Evolutionary conservation across 805 yeast genomes (phyloP).

Genomic region (Candida tallmaniae): DNA sequence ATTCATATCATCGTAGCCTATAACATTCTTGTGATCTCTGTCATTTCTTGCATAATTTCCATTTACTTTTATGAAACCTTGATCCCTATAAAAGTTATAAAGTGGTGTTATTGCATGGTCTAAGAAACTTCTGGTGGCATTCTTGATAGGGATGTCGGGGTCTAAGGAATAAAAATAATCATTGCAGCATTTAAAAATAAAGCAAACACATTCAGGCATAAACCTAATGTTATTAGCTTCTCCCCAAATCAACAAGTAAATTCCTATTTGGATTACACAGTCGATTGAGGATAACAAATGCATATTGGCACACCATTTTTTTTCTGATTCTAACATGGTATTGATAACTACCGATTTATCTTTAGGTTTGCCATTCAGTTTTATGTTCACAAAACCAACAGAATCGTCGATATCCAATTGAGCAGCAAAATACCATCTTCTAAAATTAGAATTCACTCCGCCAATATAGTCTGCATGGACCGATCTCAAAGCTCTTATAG

Average conservation of each 20-base stretch:
- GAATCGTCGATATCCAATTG: conserved; percentile 59
- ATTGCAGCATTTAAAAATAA: conserved; percentile 75
- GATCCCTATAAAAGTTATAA: conserved; percentile 55
- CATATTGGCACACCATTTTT: conserved; percentile 51
- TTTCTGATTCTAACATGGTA: conserved; percentile 41
- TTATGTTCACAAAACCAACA: conserved; percentile 29
- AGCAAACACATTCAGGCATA: conserved; percentile 48
- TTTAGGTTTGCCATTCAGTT: conserved; percentile 17
- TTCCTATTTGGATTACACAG: conserved; percentile 56
- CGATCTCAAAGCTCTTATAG: conserved; percentile 50
- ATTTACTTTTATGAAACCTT: conserved; percentile 42
- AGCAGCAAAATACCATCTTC: conserved; percentile 76
- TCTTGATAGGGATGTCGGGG: conserved; percentile 12
- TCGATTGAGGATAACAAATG: conserved; percentile 46
- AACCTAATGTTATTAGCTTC: conserved; percentile 65
- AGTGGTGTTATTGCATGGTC: conserved; percentile 74
- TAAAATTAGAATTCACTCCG: conserved; percentile 62
- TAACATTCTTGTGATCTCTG: conserved; percentile 60
- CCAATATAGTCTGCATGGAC: conserved; percentile 75
- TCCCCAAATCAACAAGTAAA: conserved; percentile 72
- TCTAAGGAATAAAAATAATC: conserved; percentile 56
- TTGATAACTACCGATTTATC: conserved; percentile 5
- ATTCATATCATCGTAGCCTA: conserved; percentile 89
- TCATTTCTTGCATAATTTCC: conserved; percentile 46
- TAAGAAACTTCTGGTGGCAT: conserved; percentile 40